phyloP scores from a whole-genome alignment of 139 green algal species.

The Yamagishiella unicocca region DNA sequence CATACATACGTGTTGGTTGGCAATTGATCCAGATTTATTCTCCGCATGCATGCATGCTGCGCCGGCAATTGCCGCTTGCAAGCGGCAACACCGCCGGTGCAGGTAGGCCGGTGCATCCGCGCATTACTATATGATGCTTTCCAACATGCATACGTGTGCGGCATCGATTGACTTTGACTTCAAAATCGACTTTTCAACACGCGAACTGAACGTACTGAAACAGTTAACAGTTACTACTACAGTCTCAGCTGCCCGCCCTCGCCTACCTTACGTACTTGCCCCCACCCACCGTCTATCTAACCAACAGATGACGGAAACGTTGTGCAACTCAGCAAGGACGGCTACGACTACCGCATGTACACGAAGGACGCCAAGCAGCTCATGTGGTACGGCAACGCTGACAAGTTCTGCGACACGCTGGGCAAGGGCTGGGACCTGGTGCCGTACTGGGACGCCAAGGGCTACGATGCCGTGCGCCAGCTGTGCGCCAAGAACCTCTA shows the following conservation, averaged over 20 bases:
- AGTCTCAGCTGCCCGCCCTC: too few species aligned
- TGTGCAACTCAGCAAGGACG: not conserved
- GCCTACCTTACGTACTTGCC: not conserved
- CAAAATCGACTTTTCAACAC: not conserved
- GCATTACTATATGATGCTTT: too few species aligned
- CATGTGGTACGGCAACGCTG: not conserved
- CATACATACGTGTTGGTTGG: too few species aligned
- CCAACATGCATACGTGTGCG: too few species aligned
- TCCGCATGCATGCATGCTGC: too few species aligned
- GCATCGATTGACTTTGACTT: not conserved
- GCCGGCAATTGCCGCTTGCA: too few species aligned
- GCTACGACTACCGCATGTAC: constrained; percentile 35
- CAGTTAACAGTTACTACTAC: too few species aligned
- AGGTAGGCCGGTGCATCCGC: too few species aligned
- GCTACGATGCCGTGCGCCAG: not conserved
- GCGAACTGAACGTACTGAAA: too few species aligned
- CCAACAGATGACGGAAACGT: constrained; percentile 15
- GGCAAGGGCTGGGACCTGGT: constrained; percentile 18
- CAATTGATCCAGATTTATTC: too few species aligned
- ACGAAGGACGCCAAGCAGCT: not conserved
- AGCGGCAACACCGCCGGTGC: too few species aligned
- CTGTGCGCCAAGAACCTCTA: constrained; percentile 8
- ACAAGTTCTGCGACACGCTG: not conserved
- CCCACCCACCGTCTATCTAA: not conserved
- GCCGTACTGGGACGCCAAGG: not conserved